Evolutionary conservation across 495 filamentous ascomycete species (phyloP), one percentile per base, ranked within the genome.

Genomic region (Penicillium atrosanguineum): DNA sequence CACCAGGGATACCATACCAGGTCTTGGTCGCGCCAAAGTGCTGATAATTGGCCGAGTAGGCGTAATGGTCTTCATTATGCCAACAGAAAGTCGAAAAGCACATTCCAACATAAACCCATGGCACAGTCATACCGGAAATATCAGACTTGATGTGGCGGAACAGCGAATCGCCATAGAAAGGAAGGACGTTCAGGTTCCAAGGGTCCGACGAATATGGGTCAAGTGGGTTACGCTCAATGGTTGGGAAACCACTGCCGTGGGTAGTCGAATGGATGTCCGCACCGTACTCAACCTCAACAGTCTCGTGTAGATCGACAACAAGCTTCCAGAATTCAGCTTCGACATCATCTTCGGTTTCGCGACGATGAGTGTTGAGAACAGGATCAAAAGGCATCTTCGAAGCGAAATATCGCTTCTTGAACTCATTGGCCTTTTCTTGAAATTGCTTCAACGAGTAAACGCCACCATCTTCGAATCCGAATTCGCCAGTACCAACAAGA

Each of bases 61-160:
- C 85, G 61, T 95, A 96, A 62, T 99, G 94, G 67, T 99, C 94
- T 66, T 99, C 94, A 55, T 95, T 95, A 65, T 99, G 94, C 94
- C 94, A 99, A 69, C 94, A 99, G 66, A 99, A 99, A 4, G 93
- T 97, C 3, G 94, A 97, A 69, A 99, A 99, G 61, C 91, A 95
- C 94, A 99, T 99, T 53, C 94, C 94, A n/a, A 99, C 95, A 66
- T 99, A 99, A 6, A 97, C 84, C 94, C 94, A 99, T 15, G 94
- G 94, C 6, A 99, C 93, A 1, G 94, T 99, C 94, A 99, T 99
- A 31, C 94, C 94, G n/a, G 94, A 97, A 52, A 99, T 92, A 69
- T 99, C 94, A 0, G 92, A 88, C 65, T 97, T 97, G 77, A 97
- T 97, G 66, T 99, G 89, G 46, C 91, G 82, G 72, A 97, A 97